phyloP scores from a whole-genome alignment of 2,329 filamentous ascomycete genomes.

The Phaeosphaeriaceae sp. region DNA sequence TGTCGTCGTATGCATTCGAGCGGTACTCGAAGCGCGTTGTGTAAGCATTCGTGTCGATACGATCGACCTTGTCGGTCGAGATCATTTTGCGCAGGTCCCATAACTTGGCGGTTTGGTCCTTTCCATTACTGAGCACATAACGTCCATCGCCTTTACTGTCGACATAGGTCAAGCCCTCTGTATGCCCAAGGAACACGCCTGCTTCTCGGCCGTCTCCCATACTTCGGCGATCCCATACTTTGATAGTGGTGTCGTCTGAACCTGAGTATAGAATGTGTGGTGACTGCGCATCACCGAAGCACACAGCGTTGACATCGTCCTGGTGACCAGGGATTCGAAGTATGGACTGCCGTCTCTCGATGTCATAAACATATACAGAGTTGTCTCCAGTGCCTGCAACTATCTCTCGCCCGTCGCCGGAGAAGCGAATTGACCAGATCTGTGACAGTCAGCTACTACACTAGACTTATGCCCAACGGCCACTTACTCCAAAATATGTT shows the following conservation, averaged over 20 bases:
- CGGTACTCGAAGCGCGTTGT: conserved; percentile 78
- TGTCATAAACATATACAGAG: conserved; percentile 88
- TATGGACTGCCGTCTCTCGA: conserved; percentile 78
- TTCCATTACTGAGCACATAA: conserved; percentile 92
- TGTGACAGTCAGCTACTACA: conserved; percentile 33
- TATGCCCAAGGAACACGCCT: conserved; percentile 70
- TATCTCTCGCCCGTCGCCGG: conserved; percentile 87
- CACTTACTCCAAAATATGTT: conserved; percentile 40
- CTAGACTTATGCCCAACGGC: neutral
- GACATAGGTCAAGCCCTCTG: conserved; percentile 70
- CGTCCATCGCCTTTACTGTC: conserved; percentile 86
- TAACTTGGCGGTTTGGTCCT: conserved; percentile 96
- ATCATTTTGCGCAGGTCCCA: conserved; percentile 95
- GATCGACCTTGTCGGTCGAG: conserved; percentile 69
- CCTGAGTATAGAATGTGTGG: conserved; percentile 96
- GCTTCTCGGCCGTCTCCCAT: conserved; percentile 68
- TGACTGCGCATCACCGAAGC: conserved; percentile 86
- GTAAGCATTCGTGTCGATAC: conserved; percentile 63
- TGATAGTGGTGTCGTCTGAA: conserved; percentile 91
- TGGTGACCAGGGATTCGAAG: conserved; percentile 79
- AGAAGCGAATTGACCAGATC: conserved; percentile 93
- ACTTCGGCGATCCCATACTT: conserved; percentile 90
- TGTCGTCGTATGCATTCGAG: conserved; percentile 68
- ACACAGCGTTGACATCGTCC: conserved; percentile 95
- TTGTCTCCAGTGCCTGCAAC: conserved; percentile 84